Evolutionary conservation across 1,284 basidiomycete genomes (phyloP).

Genomic region (Sanguinoderma infundibulare): DNA sequence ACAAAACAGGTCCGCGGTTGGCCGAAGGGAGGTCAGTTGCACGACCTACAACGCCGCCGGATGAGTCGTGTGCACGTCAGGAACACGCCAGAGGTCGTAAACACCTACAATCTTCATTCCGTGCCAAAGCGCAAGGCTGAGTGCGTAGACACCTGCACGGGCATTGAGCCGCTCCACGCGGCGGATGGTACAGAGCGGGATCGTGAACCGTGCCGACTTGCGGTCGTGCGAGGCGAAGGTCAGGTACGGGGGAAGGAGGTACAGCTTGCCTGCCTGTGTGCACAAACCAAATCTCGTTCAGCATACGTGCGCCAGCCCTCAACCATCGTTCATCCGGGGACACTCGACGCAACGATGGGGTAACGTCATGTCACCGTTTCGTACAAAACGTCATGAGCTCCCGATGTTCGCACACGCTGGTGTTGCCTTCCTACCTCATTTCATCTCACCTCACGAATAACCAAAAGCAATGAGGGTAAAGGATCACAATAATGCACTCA

Average conservation of each 20-base stretch:
- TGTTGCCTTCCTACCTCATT: background rate
- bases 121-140: constrained; percentile 95
- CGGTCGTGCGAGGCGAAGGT: constrained; percentile 92
- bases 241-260: constrained; percentile 90
- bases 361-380: background rate
- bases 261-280: constrained; percentile 85
- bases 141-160: constrained; percentile 92
- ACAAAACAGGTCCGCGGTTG: constrained; percentile 95
- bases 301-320: background rate
- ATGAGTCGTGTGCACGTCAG: background rate
- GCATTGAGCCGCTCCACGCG: constrained; percentile 95
- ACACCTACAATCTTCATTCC: constrained; percentile 90
- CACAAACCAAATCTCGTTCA: background rate
- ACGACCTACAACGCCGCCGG: constrained; percentile 67
- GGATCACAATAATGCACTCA: constrained; percentile 49
- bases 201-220: constrained; percentile 89
- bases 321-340: background rate
- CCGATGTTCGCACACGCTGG: background rate
- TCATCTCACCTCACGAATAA: background rate
- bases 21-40: constrained; percentile 94
- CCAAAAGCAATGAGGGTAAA: background rate
- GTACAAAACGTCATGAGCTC: background rate
- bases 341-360: background rate
- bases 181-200: constrained; percentile 92
- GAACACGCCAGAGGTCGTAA: background rate